Evolutionary conservation across 495 filamentous ascomycete genomes (phyloP).

Genomic region (Thermochaetoides thermophila): DNA sequence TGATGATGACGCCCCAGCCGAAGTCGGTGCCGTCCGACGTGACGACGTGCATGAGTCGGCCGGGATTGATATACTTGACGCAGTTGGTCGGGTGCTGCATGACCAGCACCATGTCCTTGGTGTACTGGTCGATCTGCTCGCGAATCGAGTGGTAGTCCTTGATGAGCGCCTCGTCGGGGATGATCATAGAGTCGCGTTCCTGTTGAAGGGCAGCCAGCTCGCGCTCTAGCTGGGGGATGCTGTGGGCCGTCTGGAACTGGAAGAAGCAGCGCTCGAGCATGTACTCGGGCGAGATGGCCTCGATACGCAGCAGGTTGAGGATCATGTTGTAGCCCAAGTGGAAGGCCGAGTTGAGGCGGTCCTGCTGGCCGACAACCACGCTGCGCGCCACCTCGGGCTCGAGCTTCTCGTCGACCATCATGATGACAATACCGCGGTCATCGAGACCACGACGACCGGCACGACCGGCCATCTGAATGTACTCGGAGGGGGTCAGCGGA

Average conservation of each 20-base stretch:
- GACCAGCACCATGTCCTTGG: slow-evolving; percentile 71
- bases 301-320: slow-evolving; percentile 85
- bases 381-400: slow-evolving; percentile 85
- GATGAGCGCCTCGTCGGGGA: slow-evolving; percentile 71
- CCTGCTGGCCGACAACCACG: slow-evolving; percentile 91
- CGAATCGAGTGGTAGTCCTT: slow-evolving; percentile 84
- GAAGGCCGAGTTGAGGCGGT: slow-evolving; percentile 93
- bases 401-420: slow-evolving; percentile 97
- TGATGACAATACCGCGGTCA: slow-evolving; percentile 96
- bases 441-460: slow-evolving; percentile 93
- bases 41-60: slow-evolving; percentile 71
- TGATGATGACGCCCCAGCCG: slow-evolving; percentile 82
- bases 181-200: slow-evolving; percentile 53
- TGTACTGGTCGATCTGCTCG: slow-evolving; percentile 65
- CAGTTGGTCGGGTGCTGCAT: slow-evolving; percentile 81
- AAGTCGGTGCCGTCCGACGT: slow-evolving; percentile 57
- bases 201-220: slow-evolving; percentile 61
- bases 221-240: slow-evolving; percentile 65
- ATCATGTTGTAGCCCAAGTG: slow-evolving; percentile 99
- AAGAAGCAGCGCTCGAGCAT: slow-evolving; percentile 96
- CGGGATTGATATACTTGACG: slow-evolving; percentile 62
- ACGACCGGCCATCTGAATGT: slow-evolving; percentile 96
- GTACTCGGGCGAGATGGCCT: slow-evolving; percentile 89
- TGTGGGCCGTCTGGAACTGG: slow-evolving; percentile 90
- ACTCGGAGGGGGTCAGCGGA: slow-evolving; percentile 89